Percentiles rank a stretch among this genome's conserved stretches.
phyloP scores from a whole-genome alignment of 2,329 filamentous ascomycete species.

The Coniochaeta prunicola region DNA sequence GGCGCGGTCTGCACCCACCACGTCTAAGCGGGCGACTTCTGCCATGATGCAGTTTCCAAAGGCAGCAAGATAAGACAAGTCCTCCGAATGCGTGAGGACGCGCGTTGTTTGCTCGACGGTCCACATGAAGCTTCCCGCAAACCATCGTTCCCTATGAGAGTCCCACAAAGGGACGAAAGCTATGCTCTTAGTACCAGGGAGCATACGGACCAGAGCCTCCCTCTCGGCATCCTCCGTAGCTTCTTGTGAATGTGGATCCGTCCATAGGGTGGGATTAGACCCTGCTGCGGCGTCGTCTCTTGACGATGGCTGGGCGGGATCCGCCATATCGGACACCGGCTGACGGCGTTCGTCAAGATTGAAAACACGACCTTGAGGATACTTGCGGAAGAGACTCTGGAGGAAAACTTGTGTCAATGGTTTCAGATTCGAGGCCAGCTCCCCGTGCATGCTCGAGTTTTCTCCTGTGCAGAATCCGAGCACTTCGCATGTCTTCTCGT shows the following conservation, averaged over 20 bases:
- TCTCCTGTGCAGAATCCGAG: slow-evolving; percentile 27
- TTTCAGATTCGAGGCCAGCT: slow-evolving; percentile 6
- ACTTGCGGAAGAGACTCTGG: slow-evolving; percentile 28
- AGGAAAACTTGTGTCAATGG: slow-evolving; percentile 30
- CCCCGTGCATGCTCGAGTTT: slow-evolving; percentile 22
- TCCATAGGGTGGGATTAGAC: neutral
- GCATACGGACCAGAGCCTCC: slow-evolving; percentile 24
- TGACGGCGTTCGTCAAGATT: slow-evolving; percentile 30
- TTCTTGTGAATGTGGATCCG: neutral
- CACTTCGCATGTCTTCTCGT: slow-evolving; percentile 6
- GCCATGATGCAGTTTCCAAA: slow-evolving; percentile 49
- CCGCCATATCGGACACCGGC: slow-evolving; percentile 5
- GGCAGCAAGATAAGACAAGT: slow-evolving; percentile 21
- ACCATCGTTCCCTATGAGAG: neutral
- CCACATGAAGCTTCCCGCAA: neutral
- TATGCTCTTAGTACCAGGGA: slow-evolving; percentile 35
- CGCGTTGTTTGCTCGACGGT: slow-evolving; percentile 26
- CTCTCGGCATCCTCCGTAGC: slow-evolving; percentile 2
- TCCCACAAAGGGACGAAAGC: slow-evolving; percentile 36
- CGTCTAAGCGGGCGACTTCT: slow-evolving; percentile 39
- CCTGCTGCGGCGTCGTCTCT: slow-evolving; percentile 12
- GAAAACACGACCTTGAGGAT: slow-evolving; percentile 37
- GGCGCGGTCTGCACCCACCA: slow-evolving; percentile 27
- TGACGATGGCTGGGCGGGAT: slow-evolving; percentile 21
- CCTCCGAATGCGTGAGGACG: slow-evolving; percentile 24